Evolutionary conservation across 805 yeast species (phyloP).

Genomic region (Candida taoyuanica): DNA sequence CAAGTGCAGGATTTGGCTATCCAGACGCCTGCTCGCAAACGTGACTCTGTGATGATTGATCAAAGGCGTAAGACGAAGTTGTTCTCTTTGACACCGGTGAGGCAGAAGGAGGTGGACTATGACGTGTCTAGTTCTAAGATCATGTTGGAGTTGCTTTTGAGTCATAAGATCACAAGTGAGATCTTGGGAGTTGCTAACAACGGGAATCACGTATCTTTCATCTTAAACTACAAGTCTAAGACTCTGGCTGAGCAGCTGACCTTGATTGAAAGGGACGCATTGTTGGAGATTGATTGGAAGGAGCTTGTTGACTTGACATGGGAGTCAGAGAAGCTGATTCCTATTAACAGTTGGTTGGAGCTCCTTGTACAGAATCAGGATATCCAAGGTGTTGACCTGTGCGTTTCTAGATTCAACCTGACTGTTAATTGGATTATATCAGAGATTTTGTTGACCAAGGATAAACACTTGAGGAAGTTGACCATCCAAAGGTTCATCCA

Average conservation of each 20-base stretch:
- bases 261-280: slow-evolving; percentile 75
- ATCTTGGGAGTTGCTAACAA: slow-evolving; percentile 25
- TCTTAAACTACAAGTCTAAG: slow-evolving; percentile 64
- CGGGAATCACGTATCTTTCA: slow-evolving; percentile 73
- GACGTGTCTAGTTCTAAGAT: slow-evolving; percentile 27
- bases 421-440: slow-evolving; percentile 91
- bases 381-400: slow-evolving; percentile 73
- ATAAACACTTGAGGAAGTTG: slow-evolving; percentile 53
- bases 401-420: slow-evolving; percentile 79
- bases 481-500: slow-evolving; percentile 85
- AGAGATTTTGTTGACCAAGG: slow-evolving; percentile 70
- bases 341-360: slow-evolving; percentile 81
- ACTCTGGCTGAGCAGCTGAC: slow-evolving; percentile 79
- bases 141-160: slow-evolving; percentile 36
- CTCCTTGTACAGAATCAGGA: slow-evolving; percentile 54
- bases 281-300: slow-evolving; percentile 87
- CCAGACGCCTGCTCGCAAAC: slow-evolving; percentile 13
- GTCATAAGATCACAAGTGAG: slow-evolving; percentile 22
- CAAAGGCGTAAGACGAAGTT: slow-evolving; percentile 36
- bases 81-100: slow-evolving; percentile 32
- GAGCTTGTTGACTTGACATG: slow-evolving; percentile 76
- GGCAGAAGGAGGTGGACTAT: slow-evolving; percentile 19
- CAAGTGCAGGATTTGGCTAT: slow-evolving; percentile 20
- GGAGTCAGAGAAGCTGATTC: slow-evolving; percentile 54
- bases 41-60: slow-evolving; percentile 32